Evolutionary conservation across 805 yeast genomes (phyloP), one percentile per base, ranked within the genome.

Genomic region (Yarrowia alimentaria): DNA sequence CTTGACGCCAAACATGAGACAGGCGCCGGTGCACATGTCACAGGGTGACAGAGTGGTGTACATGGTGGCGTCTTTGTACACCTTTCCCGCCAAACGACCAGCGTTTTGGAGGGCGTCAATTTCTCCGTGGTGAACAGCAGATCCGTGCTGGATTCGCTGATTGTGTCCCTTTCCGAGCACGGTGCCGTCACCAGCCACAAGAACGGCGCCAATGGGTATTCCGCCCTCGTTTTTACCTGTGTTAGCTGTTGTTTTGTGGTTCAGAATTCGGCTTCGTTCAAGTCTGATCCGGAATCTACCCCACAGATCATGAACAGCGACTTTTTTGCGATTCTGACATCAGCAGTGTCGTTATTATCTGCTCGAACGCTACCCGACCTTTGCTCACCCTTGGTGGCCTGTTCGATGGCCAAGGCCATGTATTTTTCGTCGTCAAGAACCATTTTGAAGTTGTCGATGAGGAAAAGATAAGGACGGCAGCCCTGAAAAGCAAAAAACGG

Each of bases 11-110:
- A 89, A 91, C 74, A 91, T 72, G 48, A 91, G 61, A 56, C 91
- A 85, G 5, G 97, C 95, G 16, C 98, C 98, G 4, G 93, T 79
- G 65, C 98, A 91, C 97, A 91, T 91, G 58, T 81, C 76, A 65
- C 98, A 91, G 3, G 98, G 97, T 6, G 95, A 85, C 57, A 91
- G 71, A 0, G 96, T 85, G 22, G 97, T 89, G 69, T 89, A 91
- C 77, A 88, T 77, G 17, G 98, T 93, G 59, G 96, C 84, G 56
- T 81, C 76, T 61, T 83, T 85, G 71, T 91, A 91, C 13, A 77
- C 78, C 17, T 74, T 73, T 4, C 90, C 97, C 17, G 82, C 81
- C 53, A 93, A 72, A 61, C 98, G 77, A 6, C 98, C 98, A 16
- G 96, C 94, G 56, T 85, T 81, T 62, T 89, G 96, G 54, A 93